Evolutionary conservation across 2,329 filamentous ascomycete species (phyloP).

Genomic region (Fusarium pseudograminearum): DNA sequence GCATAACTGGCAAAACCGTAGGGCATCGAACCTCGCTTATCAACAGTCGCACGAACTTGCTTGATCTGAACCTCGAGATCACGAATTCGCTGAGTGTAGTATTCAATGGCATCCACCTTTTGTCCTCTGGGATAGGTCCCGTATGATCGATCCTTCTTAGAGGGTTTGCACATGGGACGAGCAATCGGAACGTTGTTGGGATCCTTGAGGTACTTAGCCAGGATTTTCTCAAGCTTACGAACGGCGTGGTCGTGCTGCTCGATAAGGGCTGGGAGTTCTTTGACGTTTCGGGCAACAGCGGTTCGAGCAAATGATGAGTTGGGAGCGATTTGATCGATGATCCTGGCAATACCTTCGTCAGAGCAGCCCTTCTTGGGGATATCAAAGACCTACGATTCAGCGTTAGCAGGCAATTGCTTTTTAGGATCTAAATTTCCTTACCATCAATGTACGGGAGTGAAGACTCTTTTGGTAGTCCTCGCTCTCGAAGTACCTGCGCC

Average conservation of each 20-base stretch:
- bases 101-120: conserved; percentile 94
- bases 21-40: conserved; percentile 87
- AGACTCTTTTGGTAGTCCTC: conserved; percentile 89
- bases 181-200: conserved; percentile 81
- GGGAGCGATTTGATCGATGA: conserved; percentile 84
- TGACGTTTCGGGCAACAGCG: conserved; percentile 90
- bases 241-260: conserved; percentile 85
- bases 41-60: conserved; percentile 82
- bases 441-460: conserved; percentile 78
- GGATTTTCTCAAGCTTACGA: conserved; percentile 81
- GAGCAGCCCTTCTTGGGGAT: conserved; percentile 80
- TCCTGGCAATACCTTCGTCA: conserved; percentile 87
- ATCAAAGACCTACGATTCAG: conserved; percentile 76
- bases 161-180: conserved; percentile 82
- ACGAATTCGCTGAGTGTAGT: conserved; percentile 86
- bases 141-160: conserved; percentile 80
- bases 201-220: conserved; percentile 92
- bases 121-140: conserved; percentile 72
- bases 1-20: conserved; percentile 97
- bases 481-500: conserved; percentile 84
- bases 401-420: conserved; percentile 9
- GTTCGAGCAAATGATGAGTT: conserved; percentile 83
- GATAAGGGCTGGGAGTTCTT: conserved; percentile 87
- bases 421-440: conserved; percentile 50
- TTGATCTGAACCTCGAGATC: conserved; percentile 86